Percentiles rank a stretch among this genome's conserved stretches.
Evolutionary conservation across 2,329 filamentous ascomycete species (phyloP).

Genomic region (Alternaria sp.): DNA sequence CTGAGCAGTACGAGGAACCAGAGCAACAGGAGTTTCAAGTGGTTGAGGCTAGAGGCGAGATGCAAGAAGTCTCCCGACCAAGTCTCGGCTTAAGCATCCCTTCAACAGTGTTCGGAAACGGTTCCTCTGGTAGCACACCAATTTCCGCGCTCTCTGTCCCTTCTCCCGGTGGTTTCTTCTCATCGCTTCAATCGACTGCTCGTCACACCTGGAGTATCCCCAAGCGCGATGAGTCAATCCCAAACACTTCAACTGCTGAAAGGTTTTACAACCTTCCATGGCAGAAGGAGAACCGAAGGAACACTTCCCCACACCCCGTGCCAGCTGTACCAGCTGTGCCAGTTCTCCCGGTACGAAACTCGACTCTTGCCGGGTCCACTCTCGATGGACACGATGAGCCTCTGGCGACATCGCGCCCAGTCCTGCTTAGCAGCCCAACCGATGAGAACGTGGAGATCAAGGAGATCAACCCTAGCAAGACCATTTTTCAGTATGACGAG

Average conservation of each 20-base stretch:
- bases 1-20: constrained; percentile 26
- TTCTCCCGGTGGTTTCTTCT: constrained; percentile 91
- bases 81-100: constrained; percentile 48
- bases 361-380: constrained; percentile 42
- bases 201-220: constrained; percentile 80
- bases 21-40: constrained; percentile 37
- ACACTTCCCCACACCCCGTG: constrained; percentile 26
- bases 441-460: constrained; percentile 54
- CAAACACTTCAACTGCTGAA: constrained; percentile 89
- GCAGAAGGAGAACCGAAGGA: constrained; percentile 54
- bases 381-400: constrained; percentile 42
- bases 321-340: constrained; percentile 27
- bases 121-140: constrained; percentile 60
- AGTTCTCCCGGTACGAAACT: constrained; percentile 24
- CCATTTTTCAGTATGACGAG: constrained; percentile 74
- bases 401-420: constrained; percentile 39
- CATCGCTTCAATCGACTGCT: constrained; percentile 75
- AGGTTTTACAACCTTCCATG: constrained; percentile 89
- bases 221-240: constrained; percentile 56
- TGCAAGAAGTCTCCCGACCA: constrained; percentile 64
- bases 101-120: constrained; percentile 32
- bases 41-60: constrained; percentile 62
- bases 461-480: constrained; percentile 68
- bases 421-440: constrained; percentile 32
- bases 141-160: constrained; percentile 86